phyloP scores from a whole-genome alignment of 495 filamentous ascomycete genomes.

The Lindgomyces ingoldianus region DNA sequence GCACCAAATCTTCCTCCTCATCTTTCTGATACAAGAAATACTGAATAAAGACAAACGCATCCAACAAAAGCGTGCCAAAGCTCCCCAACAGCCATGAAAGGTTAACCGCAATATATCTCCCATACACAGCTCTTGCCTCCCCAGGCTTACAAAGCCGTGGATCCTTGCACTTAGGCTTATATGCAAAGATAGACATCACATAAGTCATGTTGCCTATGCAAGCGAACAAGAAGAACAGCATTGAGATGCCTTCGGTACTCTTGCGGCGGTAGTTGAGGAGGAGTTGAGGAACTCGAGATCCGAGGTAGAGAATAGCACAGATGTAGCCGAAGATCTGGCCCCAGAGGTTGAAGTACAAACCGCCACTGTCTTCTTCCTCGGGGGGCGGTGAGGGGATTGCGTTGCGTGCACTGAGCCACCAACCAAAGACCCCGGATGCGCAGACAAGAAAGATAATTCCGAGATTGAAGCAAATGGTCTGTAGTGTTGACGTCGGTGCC shows the following conservation, averaged over 20 bases:
- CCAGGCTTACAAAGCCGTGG: constrained; percentile 52
- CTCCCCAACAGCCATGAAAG: constrained; percentile 86
- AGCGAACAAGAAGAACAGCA: constrained; percentile 95
- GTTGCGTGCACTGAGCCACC: constrained; percentile 65
- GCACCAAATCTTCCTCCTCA: constrained; percentile 35
- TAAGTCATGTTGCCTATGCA: constrained; percentile 93
- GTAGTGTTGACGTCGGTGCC: constrained; percentile 36
- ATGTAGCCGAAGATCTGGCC: constrained; percentile 57
- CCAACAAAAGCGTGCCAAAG: constrained; percentile 79
- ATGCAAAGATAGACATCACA: constrained; percentile 87
- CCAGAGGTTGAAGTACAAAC: constrained; percentile 65
- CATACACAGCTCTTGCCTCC: constrained; percentile 63
- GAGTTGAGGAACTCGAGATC: constrained; percentile 82
- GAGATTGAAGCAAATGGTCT: constrained; percentile 68
- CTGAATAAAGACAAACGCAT: constrained; percentile 83
- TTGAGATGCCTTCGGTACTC: constrained; percentile 83
- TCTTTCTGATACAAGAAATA: constrained; percentile 77
- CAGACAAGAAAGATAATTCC: constrained; percentile 76
- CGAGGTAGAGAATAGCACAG: constrained; percentile 78
- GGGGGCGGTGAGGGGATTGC: constrained; percentile 30
- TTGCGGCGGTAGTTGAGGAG: constrained; percentile 87
- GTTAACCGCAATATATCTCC: constrained; percentile 82
- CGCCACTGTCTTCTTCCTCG: constrained; percentile 31
- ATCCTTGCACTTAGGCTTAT: constrained; percentile 61
- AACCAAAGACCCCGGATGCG: constrained; percentile 77